Evolutionary conservation across 2,329 filamentous ascomycete genomes (phyloP), one percentile per base, ranked within the genome.

Genomic region (Trichoderma harzianum): DNA sequence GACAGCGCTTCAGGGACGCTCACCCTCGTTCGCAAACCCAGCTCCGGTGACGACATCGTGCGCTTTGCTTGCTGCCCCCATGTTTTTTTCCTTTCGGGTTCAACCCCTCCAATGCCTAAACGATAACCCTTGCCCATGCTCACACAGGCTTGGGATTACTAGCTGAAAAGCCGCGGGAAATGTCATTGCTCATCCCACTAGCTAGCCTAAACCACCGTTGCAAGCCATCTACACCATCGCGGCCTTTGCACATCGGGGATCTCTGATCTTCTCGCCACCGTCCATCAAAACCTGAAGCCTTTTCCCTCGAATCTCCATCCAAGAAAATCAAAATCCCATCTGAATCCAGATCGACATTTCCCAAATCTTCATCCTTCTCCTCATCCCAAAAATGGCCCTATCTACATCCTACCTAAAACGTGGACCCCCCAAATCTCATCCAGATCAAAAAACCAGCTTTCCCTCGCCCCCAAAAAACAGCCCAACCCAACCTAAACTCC

Each of bases 41-140:
- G 36, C 66, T 53, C 55, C 39, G 57, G 66, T 69, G 66, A 69
- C 66, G 66, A 61, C 66, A 69, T 69, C 57, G 66, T 62, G 66
- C 66, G 66, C 66, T 26, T 58, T 36, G 34, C 34, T 36, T 36
- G 34, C 34, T 36, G 26, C 51, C 30, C 62, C 30, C 43, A 34
- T 53, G 43, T 28, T 32, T 55, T 26, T 16, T 28, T 28, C 26
- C 24, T 28, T 47, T 47, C 18, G 12, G 43, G 43, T 21, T 51
- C 43, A 51, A 51, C 28, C 51, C 47, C 64, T n/a, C 51, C 30
- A 18, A 60, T 58, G 65, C 64, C 64, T 67, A 67, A 67, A 57
- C 14, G 64, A 57, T 21, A 21, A 24, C 32, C 55, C 55, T 60
- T 18, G 30, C 11, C 61, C 24, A 8, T 28, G 39, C 21, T 18